A percentile compares a stretch with the other conserved stretches of the same genome.
Conservation (phyloP, 352 stramenopile species). For the Aphanomyces invadans region DNA sequence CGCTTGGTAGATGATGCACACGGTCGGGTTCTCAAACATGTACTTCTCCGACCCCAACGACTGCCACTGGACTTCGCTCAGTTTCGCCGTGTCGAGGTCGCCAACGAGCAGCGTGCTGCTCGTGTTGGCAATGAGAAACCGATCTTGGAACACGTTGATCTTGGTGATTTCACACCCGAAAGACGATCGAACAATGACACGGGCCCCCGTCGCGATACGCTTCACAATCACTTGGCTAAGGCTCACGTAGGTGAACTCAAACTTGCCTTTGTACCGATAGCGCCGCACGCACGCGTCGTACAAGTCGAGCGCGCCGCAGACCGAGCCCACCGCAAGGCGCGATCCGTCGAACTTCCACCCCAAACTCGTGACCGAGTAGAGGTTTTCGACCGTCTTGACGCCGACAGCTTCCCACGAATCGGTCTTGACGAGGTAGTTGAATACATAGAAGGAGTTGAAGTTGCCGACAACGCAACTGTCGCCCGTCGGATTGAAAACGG, state of each 20-base stretch:
- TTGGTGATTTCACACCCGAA: constrained; percentile 92
- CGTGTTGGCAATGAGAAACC: constrained; percentile 87
- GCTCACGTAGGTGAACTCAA: constrained; percentile 94
- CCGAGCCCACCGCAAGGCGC: constrained; percentile 81
- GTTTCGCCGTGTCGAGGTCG: constrained; percentile 86
- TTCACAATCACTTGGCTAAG: constrained; percentile 92
- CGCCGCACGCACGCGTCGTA: constrained; percentile 90
- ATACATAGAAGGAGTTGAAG: constrained; percentile 91
- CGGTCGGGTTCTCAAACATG: constrained; percentile 86
- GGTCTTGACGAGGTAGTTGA: constrained; percentile 77
- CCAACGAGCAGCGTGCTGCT: constrained; percentile 87
- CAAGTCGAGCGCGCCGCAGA: constrained; percentile 87
- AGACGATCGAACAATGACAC: constrained; percentile 81
- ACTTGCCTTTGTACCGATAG: constrained; percentile 90
- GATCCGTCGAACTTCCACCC: constrained; percentile 89
- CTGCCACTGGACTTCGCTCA: constrained; percentile 90
- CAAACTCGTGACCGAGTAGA: constrained; percentile 89
- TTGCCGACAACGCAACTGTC: constrained; percentile 90
- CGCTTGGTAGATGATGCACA: constrained; percentile 87
- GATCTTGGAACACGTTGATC: constrained; percentile 93
- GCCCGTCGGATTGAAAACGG: constrained; percentile 85
- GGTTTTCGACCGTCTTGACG: constrained; percentile 85
- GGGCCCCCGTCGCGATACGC: constrained; percentile 68
- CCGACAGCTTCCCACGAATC: constrained; percentile 74
- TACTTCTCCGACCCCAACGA: constrained; percentile 88